Evolutionary conservation across 345 rosid genomes (phyloP), one percentile per base, ranked within the genome.

Genomic region (Cardamine chenopodiifolia): DNA sequence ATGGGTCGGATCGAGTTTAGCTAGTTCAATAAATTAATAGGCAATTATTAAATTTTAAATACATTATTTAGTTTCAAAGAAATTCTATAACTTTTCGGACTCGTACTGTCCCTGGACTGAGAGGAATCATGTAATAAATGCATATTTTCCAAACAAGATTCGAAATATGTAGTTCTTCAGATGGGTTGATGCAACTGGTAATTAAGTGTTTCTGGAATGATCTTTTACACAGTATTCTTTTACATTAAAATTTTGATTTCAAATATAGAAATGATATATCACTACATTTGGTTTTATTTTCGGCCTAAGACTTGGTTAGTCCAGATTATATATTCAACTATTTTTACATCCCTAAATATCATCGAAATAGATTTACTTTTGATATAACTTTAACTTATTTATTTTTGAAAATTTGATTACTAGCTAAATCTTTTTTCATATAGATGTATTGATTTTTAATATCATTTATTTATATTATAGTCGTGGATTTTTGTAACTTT

Each of bases 1-100:
- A 76, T 76, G 79, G 70, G 80, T 76, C 71, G 80, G 75, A 62
- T 69, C 34, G 31, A 69, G 65, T 42, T 76, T 70, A 63, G 66
- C 40, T 66, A 14, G 34, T 70, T 62, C 66, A 76, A 44, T 76
- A 17, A 25, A 50, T 14, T 13, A 17, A 61, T 61, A 37, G 11
- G n/a, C 59, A 76, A 42, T 53, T 42, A 54, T 13, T 14, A 42
- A 42, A 0, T 42, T 40, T 15, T 1, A 15, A 42, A 42, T 40
- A 14, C 13, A 2, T 39, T 10, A 4, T 13, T 40, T 37, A 34
- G 2, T 8, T 37, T 40, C 1, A 40, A 4, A 40, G 45, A 40
- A 13, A 40, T 13, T 42, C 17, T 42, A 42, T 0, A 42, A 42
- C 17, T 42, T 17, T 14, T 42, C 47, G 17, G 18, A 42, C 18